Evolutionary conservation across 106 monocot species (phyloP).

Genomic region (Phalaenopsis equestris): DNA sequence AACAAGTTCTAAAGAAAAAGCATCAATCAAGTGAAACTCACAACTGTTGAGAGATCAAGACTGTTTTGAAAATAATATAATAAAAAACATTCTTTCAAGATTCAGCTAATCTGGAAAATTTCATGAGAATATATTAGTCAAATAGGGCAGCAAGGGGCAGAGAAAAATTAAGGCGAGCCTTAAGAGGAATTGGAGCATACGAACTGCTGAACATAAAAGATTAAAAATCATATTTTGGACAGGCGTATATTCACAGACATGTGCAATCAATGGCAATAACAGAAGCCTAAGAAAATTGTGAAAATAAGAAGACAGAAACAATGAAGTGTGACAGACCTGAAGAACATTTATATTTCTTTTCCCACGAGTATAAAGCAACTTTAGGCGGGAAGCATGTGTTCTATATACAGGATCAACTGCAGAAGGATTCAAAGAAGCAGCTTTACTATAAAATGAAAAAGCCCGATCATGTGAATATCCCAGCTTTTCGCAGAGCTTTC

Average conservation of each 20-base stretch:
- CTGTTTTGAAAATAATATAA: background rate
- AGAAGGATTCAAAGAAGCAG: constrained; percentile 68
- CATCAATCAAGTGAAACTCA: background rate
- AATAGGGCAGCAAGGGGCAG: background rate
- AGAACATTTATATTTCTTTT: constrained; percentile 49
- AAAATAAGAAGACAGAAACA: constrained; percentile 2
- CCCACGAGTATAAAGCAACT: constrained; percentile 70
- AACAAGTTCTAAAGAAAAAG: background rate
- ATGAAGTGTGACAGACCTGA: constrained; percentile 33
- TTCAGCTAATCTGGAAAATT: background rate
- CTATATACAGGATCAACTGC: constrained; percentile 92
- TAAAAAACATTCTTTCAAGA: background rate
- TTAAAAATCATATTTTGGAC: background rate
- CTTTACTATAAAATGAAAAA: constrained; percentile 78
- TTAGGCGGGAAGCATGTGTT: constrained; percentile 87
- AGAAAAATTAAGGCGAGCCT: background rate
- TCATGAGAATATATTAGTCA: background rate
- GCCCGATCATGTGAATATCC: constrained; percentile 57
- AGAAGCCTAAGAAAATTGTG: background rate
- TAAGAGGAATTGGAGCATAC: background rate
- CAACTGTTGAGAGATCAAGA: background rate
- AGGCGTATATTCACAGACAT: background rate
- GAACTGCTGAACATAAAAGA: background rate
- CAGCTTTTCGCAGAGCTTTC: constrained; percentile 95
- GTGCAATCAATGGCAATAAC: background rate